Percentiles rank a stretch among this genome's conserved stretches.
phyloP scores from a whole-genome alignment of 106 monocot genomes.

The Dendrobium huoshanense region DNA sequence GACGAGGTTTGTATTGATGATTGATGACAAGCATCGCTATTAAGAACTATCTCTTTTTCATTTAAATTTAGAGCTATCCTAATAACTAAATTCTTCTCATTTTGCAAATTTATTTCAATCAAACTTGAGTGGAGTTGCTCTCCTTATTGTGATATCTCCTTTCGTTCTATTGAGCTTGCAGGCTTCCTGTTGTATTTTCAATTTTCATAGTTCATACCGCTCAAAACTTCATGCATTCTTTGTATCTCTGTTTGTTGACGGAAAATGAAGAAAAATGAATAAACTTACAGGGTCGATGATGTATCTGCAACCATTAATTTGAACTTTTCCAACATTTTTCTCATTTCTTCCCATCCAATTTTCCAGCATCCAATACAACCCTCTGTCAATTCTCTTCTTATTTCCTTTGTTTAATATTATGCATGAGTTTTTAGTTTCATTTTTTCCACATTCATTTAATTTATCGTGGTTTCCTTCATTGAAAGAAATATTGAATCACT shows the following conservation, averaged over 20 bases:
- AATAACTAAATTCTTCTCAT: not conserved
- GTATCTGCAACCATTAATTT: not conserved
- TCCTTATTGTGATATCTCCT: no score
- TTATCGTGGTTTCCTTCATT: not conserved
- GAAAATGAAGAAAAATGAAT: not conserved
- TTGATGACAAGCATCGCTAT: not conserved
- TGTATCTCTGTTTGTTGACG: not conserved
- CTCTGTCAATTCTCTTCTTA: no score
- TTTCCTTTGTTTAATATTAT: not conserved
- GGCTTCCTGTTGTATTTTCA: not conserved
- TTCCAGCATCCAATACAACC: not conserved
- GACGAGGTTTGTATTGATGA: constrained; percentile 21
- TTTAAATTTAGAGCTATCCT: not conserved
- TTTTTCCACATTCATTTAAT: not conserved
- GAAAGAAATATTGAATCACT: not conserved
- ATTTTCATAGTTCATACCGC: not conserved
- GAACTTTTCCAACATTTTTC: not conserved
- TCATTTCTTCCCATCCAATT: not conserved
- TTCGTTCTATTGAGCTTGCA: no score
- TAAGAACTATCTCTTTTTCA: not conserved
- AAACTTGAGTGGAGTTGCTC: not conserved
- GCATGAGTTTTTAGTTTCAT: not conserved
- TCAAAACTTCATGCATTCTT: not conserved
- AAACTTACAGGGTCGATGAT: not conserved
- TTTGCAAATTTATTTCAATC: not conserved